Evolutionary conservation across 352 stramenopile genomes (phyloP).

Genomic region (Phytophthora colocasiae): DNA sequence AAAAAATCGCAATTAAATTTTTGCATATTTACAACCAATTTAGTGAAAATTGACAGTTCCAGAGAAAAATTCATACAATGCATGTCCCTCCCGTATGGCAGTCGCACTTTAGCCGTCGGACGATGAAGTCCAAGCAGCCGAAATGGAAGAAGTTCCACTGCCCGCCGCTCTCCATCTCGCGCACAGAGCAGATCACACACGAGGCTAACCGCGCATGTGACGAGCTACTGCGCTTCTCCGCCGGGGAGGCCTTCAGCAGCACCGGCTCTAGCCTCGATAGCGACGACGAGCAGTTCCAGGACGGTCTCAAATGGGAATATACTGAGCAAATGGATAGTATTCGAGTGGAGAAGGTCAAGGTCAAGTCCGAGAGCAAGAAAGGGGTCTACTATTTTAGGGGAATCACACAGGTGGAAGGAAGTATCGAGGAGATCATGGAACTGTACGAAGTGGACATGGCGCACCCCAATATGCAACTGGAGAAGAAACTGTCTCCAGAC

Average conservation of each 20-base stretch:
- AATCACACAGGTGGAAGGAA: constrained; percentile 70
- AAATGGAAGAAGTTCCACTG: constrained; percentile 86
- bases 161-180: constrained; percentile 63
- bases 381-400: constrained; percentile 79
- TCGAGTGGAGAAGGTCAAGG: constrained; percentile 81
- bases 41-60: too few species aligned
- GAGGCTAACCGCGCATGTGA: constrained; percentile 82
- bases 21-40: too few species aligned
- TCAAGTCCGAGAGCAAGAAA: constrained; percentile 64
- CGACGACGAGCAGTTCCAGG: constrained; percentile 42
- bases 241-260: constrained; percentile 58
- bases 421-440: constrained; percentile 75
- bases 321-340: constrained; percentile 74
- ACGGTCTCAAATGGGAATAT: constrained; percentile 78
- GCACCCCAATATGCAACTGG: constrained; percentile 77
- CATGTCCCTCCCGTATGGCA: neutral
- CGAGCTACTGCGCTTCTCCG: constrained; percentile 78
- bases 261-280: constrained; percentile 32
- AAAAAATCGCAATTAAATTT: too few species aligned
- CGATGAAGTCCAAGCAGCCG: constrained; percentile 55
- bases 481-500: constrained; percentile 77
- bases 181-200: constrained; percentile 71
- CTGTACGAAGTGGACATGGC: constrained; percentile 77
- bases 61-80: too few species aligned
- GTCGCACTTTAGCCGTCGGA: neutral